Percentiles rank a stretch among this genome's conserved stretches.
Evolutionary conservation across 768 basidiomycete species (phyloP).

Genomic region (Tricholoma matsutake): DNA sequence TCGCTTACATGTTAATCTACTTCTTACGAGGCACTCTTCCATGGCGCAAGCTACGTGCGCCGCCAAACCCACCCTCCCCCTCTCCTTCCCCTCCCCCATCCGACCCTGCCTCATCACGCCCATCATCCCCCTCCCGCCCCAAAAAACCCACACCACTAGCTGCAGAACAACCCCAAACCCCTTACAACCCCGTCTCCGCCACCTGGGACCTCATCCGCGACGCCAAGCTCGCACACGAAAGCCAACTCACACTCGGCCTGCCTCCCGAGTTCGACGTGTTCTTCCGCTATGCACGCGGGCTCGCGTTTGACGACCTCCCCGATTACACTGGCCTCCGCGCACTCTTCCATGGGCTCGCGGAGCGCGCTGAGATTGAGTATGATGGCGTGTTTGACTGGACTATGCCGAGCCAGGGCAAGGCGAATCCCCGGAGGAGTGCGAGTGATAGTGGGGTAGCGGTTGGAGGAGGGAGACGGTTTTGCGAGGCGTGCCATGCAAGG

Average conservation of each 20-base stretch:
- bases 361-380: conserved; percentile 51
- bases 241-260: conserved; percentile 70
- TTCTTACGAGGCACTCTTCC: conserved; percentile 76
- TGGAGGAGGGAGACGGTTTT: conserved; percentile 27
- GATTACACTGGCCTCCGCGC: conserved; percentile 82
- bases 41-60: conserved; percentile 71
- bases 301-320: conserved; percentile 86
- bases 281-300: conserved; percentile 74
- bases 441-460: conserved; percentile 14
- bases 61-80: conserved; percentile 30
- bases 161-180: conserved; percentile 10
- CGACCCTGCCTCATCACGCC: conserved; percentile 1
- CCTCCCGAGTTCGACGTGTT: conserved; percentile 81
- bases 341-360: conserved; percentile 62
- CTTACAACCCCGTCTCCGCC: conserved; percentile 54
- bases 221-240: conserved; percentile 62
- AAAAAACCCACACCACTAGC: conserved; percentile 1
- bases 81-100: conserved; percentile 22
- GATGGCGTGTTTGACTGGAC: conserved; percentile 50
- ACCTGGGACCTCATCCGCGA: conserved; percentile 81
- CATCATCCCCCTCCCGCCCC: conserved; percentile 7
- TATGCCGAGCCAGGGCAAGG: conserved; percentile 18
- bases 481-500: conserved; percentile 39
- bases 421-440: conserved; percentile 14
- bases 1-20: conserved; percentile 83